Evolutionary conservation across 306 rosid genomes (phyloP), one percentile per base, ranked within the genome.

Genomic region (Alnus rubra): DNA sequence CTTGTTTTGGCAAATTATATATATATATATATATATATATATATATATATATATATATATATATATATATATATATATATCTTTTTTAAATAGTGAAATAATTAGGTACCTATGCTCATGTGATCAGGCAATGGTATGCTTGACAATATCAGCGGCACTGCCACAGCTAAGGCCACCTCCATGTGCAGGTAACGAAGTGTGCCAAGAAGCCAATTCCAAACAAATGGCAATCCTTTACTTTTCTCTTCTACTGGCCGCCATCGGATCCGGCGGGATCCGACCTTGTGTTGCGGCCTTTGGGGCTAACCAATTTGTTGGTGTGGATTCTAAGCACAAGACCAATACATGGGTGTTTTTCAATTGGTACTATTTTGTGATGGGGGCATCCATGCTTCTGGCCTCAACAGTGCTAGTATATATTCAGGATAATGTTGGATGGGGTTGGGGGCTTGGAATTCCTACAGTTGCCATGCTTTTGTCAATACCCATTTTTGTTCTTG

Each of bases 231-330:
- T 93, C 1, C 89, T 96, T 0, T 90, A 96, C 30, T 49, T 52
- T 0, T 89, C 96, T 63, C 88, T 96, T 2, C 31, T 91, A 0
- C 75, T 96, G 0, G 80, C 88, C 2, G 97, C 99, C 0, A 3
- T 96, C 4, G 99, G 98, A 70, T 84, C 99, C 3, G 99, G 99
- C 1, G 99, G 99, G 52, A 93, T 93, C 89, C 96, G 99, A 53
- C 99, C 99, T 65, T 96, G 99, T 9, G 94, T 96, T 2, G 96
- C 93, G 12, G 88, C 98, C 4, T 96, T 96, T 73, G 99, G 99
- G 35, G 99, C 98, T 0, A 97, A 95, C 63, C 99, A 95, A 64
- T 88, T 95, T 3, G 96, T 91, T 53, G 97, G 89, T 13, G 48
- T 83, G 15, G 99, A 95, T 74, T 87, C 94, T 0, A 88, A 89